Evolutionary conservation across 192 early-diverging fungal genomes (phyloP).

Genomic region (Gamsiella multidivaricata): DNA sequence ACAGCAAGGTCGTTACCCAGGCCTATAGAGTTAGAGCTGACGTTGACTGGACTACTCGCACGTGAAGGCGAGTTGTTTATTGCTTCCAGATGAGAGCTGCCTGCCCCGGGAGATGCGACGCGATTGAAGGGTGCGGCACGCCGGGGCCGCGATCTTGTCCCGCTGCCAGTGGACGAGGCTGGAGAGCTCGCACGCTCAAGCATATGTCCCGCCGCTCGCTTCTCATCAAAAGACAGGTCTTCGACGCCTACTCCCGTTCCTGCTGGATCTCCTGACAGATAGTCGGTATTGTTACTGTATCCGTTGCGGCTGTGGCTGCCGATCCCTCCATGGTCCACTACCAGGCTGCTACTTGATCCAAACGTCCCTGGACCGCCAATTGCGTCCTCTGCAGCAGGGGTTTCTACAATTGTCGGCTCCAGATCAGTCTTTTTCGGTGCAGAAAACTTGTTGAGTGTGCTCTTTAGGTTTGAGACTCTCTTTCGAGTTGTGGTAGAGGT

Average conservation of each 20-base stretch:
- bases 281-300: not conserved
- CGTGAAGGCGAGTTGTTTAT: constrained; percentile 21
- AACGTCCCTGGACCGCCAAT: not conserved
- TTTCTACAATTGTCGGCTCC: constrained; percentile 20
- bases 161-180: constrained; percentile 15
- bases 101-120: constrained; percentile 23
- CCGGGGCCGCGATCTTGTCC: not conserved
- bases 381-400: not conserved
- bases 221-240: constrained; percentile 12
- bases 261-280: constrained; percentile 12
- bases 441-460: constrained; percentile 41
- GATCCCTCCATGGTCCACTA: not conserved
- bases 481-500: constrained; percentile 10
- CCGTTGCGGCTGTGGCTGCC: not conserved
- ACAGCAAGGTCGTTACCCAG: constrained; percentile 15
- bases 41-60: constrained; percentile 35
- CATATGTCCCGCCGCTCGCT: not conserved
- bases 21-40: constrained; percentile 31
- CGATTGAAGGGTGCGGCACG: constrained; percentile 28
- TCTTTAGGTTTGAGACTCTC: constrained; percentile 41
- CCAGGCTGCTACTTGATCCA: not conserved
- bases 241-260: not conserved
- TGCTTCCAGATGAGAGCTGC: constrained; percentile 25
- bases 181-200: constrained; percentile 4
- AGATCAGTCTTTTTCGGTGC: constrained; percentile 38